Conservation (phyloP, 208 protist genomes). For the Herpetomonas tarakana region DNA sequence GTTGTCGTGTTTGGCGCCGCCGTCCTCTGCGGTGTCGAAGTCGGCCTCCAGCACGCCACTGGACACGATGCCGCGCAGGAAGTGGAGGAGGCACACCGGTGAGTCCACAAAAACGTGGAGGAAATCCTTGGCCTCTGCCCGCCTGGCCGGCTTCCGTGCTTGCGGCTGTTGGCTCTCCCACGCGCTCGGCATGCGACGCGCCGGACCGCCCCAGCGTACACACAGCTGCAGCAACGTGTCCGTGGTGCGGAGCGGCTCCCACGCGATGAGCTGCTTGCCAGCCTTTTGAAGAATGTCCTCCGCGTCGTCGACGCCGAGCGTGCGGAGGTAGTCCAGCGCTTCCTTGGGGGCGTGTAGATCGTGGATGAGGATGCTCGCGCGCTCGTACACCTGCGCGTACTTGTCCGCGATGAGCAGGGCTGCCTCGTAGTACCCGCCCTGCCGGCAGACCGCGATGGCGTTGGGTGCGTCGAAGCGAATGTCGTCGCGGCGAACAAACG, state of each 20-base stretch:
- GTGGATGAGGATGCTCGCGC: conserved; percentile 88
- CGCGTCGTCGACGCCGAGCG: conserved; percentile 77
- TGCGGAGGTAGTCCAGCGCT: conserved; percentile 71
- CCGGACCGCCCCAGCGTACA: conserved; percentile 60
- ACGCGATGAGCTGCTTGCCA: conserved; percentile 71
- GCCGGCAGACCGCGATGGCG: conserved; percentile 92
- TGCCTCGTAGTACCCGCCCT: conserved; percentile 88
- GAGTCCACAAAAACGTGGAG: conserved; percentile 92
- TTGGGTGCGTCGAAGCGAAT: conserved; percentile 93
- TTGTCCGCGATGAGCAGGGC: conserved; percentile 84
- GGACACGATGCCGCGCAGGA: conserved; percentile 88
- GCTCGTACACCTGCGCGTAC: conserved; percentile 79
- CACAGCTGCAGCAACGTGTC: conserved; percentile 66
- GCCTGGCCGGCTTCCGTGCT: conserved; percentile 27
- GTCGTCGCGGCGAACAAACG: conserved; percentile 90
- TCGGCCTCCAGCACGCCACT: conserved; percentile 36
- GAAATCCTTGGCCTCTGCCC: conserved; percentile 59
- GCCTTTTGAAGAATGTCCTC: conserved; percentile 81
- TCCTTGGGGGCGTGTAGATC: conserved; percentile 56
- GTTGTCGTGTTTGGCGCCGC: not conserved
- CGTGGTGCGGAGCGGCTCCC: conserved; percentile 48
- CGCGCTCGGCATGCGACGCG: conserved; percentile 17
- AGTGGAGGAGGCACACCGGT: conserved; percentile 84
- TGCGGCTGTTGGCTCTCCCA: not conserved
- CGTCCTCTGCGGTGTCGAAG: not conserved